Evolutionary conservation across 768 basidiomycete genomes (phyloP).

Genomic region (Leccinum uliginosum): DNA sequence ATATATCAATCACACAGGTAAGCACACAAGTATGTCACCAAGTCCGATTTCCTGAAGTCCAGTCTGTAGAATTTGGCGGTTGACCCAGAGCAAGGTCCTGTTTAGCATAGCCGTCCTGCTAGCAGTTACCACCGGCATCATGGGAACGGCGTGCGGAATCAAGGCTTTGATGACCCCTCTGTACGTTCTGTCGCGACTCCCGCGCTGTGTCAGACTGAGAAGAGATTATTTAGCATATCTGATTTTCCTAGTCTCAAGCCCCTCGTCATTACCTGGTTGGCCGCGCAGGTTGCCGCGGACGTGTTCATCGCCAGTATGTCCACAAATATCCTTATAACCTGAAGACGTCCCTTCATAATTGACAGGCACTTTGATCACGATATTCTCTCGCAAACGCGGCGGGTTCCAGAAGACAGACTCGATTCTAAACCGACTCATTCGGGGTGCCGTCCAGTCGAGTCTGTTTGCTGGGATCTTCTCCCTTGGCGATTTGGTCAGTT

Average conservation of each 20-base stretch:
- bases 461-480: neutral
- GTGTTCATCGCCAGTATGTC: neutral
- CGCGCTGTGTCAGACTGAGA: neutral
- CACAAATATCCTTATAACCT: neutral
- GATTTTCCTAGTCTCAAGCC: neutral
- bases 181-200: neutral
- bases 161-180: neutral
- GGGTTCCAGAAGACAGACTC: neutral
- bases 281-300: neutral
- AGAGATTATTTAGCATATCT: neutral
- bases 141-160: neutral
- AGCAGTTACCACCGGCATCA: neutral
- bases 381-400: neutral
- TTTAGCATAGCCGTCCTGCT: neutral
- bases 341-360: neutral
- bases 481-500: neutral
- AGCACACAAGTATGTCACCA: conserved; percentile 1
- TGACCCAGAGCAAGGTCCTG: neutral
- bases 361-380: neutral
- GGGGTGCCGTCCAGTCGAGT: neutral
- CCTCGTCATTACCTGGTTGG: neutral
- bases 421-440: neutral
- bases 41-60: neutral
- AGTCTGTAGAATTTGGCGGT: conserved; percentile 13
- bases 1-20: conserved; percentile 44